phyloP scores from a whole-genome alignment of 768 basidiomycete species.

The Neoboletus magnificus region DNA sequence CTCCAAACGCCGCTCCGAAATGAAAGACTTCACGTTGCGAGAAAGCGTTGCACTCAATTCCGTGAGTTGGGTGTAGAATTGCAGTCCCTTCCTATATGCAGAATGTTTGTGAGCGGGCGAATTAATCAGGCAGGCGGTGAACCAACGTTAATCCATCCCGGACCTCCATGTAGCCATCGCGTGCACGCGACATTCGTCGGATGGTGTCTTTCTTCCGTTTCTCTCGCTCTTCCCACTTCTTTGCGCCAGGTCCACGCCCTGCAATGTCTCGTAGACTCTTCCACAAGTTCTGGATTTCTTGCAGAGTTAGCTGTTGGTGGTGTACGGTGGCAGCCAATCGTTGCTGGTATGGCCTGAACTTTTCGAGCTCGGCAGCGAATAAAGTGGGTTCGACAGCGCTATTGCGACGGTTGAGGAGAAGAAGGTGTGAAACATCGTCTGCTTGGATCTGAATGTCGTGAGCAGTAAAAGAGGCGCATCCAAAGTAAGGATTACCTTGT shows the following conservation, averaged over 20 bases:
- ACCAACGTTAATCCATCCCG: constrained; percentile 80
- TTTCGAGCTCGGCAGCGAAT: constrained; percentile 92
- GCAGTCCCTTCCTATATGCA: constrained; percentile 69
- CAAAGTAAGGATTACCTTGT: constrained; percentile 58
- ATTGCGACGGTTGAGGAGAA: constrained; percentile 87
- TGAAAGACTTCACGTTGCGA: constrained; percentile 57
- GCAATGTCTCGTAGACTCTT: constrained; percentile 68
- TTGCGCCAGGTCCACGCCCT: constrained; percentile 71
- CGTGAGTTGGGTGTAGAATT: constrained; percentile 82
- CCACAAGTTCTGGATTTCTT: constrained; percentile 76
- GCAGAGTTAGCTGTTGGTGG: constrained; percentile 67
- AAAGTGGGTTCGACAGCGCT: constrained; percentile 78
- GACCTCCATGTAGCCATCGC: constrained; percentile 85
- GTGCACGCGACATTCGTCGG: constrained; percentile 66
- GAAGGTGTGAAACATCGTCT: constrained; percentile 94
- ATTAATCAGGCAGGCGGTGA: neutral
- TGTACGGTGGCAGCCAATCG: constrained; percentile 74
- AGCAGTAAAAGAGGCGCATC: neutral
- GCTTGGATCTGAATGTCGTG: constrained; percentile 68
- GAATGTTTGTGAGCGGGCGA: constrained; percentile 5
- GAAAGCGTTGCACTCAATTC: constrained; percentile 59
- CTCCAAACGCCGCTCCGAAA: constrained; percentile 62
- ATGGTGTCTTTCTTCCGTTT: constrained; percentile 73
- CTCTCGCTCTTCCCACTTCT: constrained; percentile 81
- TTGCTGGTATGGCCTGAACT: constrained; percentile 89